These are phyloP conservation scores for Albophoma yamanashiensis DNA, from an alignment of 2,329 filamentous ascomycete genomes.

Conservation along the genomic window DNA sequence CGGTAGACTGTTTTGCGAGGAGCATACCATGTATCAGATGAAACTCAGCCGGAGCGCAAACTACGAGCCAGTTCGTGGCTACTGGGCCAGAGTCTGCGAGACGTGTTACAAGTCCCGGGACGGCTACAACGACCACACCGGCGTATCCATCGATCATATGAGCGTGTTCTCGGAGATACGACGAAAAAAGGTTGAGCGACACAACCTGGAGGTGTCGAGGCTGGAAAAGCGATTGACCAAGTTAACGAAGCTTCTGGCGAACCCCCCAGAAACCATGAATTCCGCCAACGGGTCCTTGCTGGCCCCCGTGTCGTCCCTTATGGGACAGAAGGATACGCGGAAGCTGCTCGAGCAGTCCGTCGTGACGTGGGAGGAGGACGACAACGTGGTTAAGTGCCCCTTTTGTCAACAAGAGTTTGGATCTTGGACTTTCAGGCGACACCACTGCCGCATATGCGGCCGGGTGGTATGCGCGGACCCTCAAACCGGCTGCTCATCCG, in stretches of 20 bases:
- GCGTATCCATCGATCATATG: constrained; percentile 61
- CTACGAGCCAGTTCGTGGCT: constrained; percentile 80
- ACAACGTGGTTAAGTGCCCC: constrained; percentile 68
- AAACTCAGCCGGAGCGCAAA: constrained; percentile 82
- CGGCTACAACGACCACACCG: constrained; percentile 85
- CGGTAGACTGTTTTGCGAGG: constrained; percentile 87
- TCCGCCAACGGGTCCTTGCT: constrained; percentile 40
- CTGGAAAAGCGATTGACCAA: constrained; percentile 88
- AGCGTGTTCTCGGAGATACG: constrained; percentile 60
- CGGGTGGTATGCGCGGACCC: constrained; percentile 86
- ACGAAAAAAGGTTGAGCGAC: constrained; percentile 69
- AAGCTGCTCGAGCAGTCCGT: constrained; percentile 83
- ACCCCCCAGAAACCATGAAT: constrained; percentile 56
- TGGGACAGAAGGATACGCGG: constrained; percentile 62
- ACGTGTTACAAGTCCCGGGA: constrained; percentile 98
- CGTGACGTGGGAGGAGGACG: constrained; percentile 91
- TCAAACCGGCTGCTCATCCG: constrained; percentile 71
- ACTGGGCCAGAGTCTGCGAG: constrained; percentile 94
- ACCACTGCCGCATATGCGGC: constrained; percentile 91
- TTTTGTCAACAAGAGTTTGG: constrained; percentile 96
- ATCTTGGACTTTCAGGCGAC: constrained; percentile 81
- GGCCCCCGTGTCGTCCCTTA: constrained; percentile 48
- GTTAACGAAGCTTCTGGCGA: constrained; percentile 72
- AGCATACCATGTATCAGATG: constrained; percentile 99
- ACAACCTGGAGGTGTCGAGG: constrained; percentile 77